phyloP scores from a whole-genome alignment of 345 rosid species.

The Eucalyptus sp. region DNA sequence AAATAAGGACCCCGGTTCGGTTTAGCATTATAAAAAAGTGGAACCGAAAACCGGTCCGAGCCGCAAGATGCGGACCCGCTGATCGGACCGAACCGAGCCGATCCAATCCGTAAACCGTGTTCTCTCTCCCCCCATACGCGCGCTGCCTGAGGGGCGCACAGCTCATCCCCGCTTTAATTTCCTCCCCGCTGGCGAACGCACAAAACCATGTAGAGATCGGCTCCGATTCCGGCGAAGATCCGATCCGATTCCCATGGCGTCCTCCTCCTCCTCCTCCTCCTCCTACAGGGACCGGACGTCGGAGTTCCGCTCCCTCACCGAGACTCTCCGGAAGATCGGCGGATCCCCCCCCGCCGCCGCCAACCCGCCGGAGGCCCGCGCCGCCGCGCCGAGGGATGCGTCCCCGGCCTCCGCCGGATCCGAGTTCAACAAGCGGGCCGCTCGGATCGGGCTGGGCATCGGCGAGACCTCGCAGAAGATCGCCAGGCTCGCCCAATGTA shows the following conservation, averaged over 20 bases:
- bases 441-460: slow-evolving; percentile 45
- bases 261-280: background rate
- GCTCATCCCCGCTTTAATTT: background rate
- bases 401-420: slow-evolving; percentile 44
- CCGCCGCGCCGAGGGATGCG: slow-evolving; percentile 12
- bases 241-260: slow-evolving; percentile 21
- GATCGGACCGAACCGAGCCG: background rate
- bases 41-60: background rate
- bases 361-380: background rate
- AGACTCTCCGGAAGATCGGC: slow-evolving; percentile 62
- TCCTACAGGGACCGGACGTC: slow-evolving; percentile 63
- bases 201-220: background rate
- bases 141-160: background rate
- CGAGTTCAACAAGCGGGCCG: slow-evolving; percentile 75
- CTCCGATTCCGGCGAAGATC: background rate
- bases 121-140: background rate
- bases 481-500: slow-evolving; percentile 60
- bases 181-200: background rate
- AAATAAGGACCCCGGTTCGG: background rate
- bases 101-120: background rate
- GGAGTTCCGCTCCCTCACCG: slow-evolving; percentile 66
- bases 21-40: background rate
- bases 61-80: background rate
- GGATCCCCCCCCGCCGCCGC: slow-evolving; percentile 18
- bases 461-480: slow-evolving; percentile 73